These are phyloP conservation scores for Fusarium algeriense DNA, from an alignment of 2,329 filamentous ascomycete species.

Conservation along the genomic window DNA sequence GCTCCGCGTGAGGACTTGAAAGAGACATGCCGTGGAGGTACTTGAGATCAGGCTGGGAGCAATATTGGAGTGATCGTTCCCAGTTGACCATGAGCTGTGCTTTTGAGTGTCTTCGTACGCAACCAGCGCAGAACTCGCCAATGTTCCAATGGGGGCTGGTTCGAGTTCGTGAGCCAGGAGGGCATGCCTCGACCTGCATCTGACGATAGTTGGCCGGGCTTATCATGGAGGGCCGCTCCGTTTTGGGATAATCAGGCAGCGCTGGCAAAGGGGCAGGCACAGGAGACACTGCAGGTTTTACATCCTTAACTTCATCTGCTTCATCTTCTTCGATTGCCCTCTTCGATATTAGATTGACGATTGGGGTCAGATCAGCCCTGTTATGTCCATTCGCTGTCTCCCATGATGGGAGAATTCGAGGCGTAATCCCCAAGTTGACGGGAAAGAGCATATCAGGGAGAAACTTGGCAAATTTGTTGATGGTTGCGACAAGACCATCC, in stretches of 20 bases:
- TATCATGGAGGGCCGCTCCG: slow-evolving; percentile 12
- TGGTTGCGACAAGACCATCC: slow-evolving; percentile 70
- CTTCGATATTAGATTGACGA: slow-evolving; percentile 49
- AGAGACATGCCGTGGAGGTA: slow-evolving; percentile 80
- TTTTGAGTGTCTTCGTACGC: slow-evolving; percentile 72
- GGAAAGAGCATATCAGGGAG: slow-evolving; percentile 87
- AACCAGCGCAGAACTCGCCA: slow-evolving; percentile 72
- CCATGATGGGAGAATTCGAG: slow-evolving; percentile 65
- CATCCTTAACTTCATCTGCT: background rate
- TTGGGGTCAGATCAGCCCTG: slow-evolving; percentile 45
- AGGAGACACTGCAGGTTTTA: slow-evolving; percentile 13
- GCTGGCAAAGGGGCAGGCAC: slow-evolving; percentile 1
- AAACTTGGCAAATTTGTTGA: slow-evolving; percentile 76
- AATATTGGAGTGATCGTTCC: slow-evolving; percentile 73
- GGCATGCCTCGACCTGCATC: slow-evolving; percentile 67
- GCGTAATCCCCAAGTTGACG: slow-evolving; percentile 75
- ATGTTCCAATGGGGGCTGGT: slow-evolving; percentile 72
- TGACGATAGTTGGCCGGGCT: slow-evolving; percentile 54
- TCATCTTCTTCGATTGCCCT: slow-evolving; percentile 34
- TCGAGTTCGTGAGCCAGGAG: slow-evolving; percentile 70
- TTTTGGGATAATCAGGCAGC: slow-evolving; percentile 7
- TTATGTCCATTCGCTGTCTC: slow-evolving; percentile 61
- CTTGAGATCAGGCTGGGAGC: slow-evolving; percentile 81
- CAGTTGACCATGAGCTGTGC: slow-evolving; percentile 77
- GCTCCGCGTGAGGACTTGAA: slow-evolving; percentile 70